Conservation (phyloP, 1,284 basidiomycete species). For the Irpex lacteus region DNA sequence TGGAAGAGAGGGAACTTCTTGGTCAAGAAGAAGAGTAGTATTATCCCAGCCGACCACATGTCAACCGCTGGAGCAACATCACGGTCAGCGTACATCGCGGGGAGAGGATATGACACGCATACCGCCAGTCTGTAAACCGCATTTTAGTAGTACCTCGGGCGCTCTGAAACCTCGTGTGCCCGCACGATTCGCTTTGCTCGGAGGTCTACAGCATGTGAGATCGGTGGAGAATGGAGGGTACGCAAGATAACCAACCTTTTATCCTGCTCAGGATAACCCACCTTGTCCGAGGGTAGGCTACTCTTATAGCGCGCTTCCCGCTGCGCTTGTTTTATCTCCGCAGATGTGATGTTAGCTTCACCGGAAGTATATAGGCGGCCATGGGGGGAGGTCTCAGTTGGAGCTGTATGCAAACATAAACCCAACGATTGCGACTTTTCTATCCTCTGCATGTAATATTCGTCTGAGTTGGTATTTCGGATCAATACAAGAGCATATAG, state of each 20-base stretch:
- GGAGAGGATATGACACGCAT: slow-evolving; percentile 23
- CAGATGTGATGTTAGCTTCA: slow-evolving; percentile 35
- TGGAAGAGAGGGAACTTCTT: slow-evolving; percentile 95
- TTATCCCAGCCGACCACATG: slow-evolving; percentile 94
- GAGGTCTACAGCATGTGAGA: slow-evolving; percentile 47
- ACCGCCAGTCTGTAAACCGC: slow-evolving; percentile 92
- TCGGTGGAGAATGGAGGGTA: slow-evolving; percentile 2
- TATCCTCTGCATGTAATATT: slow-evolving; percentile 45
- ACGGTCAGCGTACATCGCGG: background rate
- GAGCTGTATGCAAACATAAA: slow-evolving; percentile 71
- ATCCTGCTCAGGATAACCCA: slow-evolving; percentile 75
- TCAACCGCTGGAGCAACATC: slow-evolving; percentile 74
- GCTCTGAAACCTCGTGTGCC: slow-evolving; percentile 97
- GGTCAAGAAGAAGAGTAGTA: slow-evolving; percentile 89
- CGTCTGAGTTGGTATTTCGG: background rate
- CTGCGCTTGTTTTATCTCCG: slow-evolving; percentile 47
- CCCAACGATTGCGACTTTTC: slow-evolving; percentile 48
- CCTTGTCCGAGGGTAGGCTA: slow-evolving; percentile 54
- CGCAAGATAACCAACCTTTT: slow-evolving; percentile 39
- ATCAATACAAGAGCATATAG: background rate
- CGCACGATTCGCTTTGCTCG: slow-evolving; percentile 93
- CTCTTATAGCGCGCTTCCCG: slow-evolving; percentile 64
- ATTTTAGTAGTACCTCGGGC: slow-evolving; percentile 96
- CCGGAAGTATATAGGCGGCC: slow-evolving; percentile 46
- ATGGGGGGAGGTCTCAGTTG: slow-evolving; percentile 62